phyloP scores from a whole-genome alignment of 805 yeast species.

The Ogataea parapolymorpha region DNA sequence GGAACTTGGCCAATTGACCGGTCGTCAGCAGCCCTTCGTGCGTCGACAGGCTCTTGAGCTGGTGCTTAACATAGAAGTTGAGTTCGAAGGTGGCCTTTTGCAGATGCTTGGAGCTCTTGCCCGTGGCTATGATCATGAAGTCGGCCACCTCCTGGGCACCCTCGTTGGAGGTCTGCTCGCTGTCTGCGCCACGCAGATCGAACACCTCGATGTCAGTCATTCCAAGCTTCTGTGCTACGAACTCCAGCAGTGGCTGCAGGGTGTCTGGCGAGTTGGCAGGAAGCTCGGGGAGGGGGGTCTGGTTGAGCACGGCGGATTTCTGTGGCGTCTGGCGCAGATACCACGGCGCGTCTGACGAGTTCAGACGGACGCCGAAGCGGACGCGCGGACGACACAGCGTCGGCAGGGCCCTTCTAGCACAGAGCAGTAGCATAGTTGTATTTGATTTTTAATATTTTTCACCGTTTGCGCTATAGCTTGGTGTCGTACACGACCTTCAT shows the following conservation, averaged over 20 bases:
- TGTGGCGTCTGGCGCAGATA: slow-evolving; percentile 31
- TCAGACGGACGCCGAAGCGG: neutral
- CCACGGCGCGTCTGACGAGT: slow-evolving; percentile 28
- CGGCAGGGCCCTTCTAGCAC: slow-evolving; percentile 1
- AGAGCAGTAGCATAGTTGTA: neutral
- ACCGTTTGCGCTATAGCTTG: neutral
- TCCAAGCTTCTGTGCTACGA: slow-evolving; percentile 60
- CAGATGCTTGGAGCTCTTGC: slow-evolving; percentile 73
- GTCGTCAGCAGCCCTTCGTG: slow-evolving; percentile 72
- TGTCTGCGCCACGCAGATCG: slow-evolving; percentile 49
- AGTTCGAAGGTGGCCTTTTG: slow-evolving; percentile 65
- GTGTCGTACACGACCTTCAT: slow-evolving; percentile 2
- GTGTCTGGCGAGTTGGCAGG: slow-evolving; percentile 59
- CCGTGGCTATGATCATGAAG: slow-evolving; percentile 66
- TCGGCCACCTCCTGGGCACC: slow-evolving; percentile 38
- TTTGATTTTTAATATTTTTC: neutral
- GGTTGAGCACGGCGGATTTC: slow-evolving; percentile 21
- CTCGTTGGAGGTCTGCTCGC: slow-evolving; percentile 24
- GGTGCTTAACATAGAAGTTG: slow-evolving; percentile 54
- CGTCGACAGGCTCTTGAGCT: slow-evolving; percentile 41
- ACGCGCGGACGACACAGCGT: neutral
- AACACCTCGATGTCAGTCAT: slow-evolving; percentile 58
- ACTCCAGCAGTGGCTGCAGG: slow-evolving; percentile 42
- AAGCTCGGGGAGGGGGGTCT: slow-evolving; percentile 46
- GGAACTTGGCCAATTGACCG: slow-evolving; percentile 48